Base-by-base conservation (phyloP, 2,329 filamentous ascomycete genomes). In the Chaetomium globosum region DNA sequence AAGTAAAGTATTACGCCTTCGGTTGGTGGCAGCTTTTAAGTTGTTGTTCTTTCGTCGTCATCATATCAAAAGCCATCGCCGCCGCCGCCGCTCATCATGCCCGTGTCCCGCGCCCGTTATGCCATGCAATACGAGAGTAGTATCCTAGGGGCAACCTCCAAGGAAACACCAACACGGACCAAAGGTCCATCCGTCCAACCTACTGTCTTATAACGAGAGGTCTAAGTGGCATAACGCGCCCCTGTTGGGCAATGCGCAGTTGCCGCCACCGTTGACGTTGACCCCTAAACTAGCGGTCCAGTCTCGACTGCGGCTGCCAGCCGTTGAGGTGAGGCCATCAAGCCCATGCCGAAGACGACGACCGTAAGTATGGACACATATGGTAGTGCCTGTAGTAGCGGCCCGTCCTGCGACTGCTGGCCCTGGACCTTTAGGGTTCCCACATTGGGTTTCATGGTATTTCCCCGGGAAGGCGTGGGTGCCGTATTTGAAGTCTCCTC, bases 241-340 rank as follows among this genome's bases (percentile, higher is more conserved):
- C 21, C 26, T 33, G 12, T 36, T 39, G 28, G 1, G 19, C 13
- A 19, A 8, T 3, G 21, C 49, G 8, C 13, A 12, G 21, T 4
- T 28, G 28, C 26, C 13, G 21, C 26, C 21, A 9, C 31, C 36
- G 1, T 10, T 21, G n/a, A 16, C 31, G 9, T 16, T n/a, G 21
- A 9, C 33, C n/a, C 49, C 51, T 30, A 6, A 59, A 19, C 66
- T 68, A 79, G 61, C 73, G 74, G 46, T 78, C 75, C 53, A 78
- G 67, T 59, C 74, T 77, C 28, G 76, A 75, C 64, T 80, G 78
- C 31, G 79, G 74, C 72, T 92, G 89, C 90, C 90, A 94, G 59
- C 89, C 89, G 73, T 95, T 95, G 71, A 95, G 83, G 77, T 93
- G 93, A n/a, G 51, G 90, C 90, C 91, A 95, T 95, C 69, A 95